Percentiles rank a stretch among this genome's conserved stretches.
phyloP scores from a whole-genome alignment of 768 basidiomycete genomes.

The Phaeotremella fagi region DNA sequence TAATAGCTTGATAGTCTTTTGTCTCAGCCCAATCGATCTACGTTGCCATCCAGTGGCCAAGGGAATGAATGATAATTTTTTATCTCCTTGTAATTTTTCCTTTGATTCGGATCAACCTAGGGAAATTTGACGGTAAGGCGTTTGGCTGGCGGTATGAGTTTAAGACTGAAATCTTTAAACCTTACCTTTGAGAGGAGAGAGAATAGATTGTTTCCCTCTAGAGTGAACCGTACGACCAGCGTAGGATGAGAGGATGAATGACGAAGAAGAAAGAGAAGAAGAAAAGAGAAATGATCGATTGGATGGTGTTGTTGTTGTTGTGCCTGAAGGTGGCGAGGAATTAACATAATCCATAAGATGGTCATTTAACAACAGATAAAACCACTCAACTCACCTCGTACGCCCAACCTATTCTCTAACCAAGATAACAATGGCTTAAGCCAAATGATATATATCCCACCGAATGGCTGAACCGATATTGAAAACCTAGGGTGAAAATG shows the following conservation, averaged over 20 bases:
- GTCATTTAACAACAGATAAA: too few relatives aligned
- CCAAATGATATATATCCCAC: background rate
- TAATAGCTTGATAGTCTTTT: too few relatives aligned
- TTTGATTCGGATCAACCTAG: background rate
- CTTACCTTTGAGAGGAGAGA: too few relatives aligned
- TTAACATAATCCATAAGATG: background rate
- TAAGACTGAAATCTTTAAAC: too few relatives aligned
- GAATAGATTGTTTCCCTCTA: background rate
- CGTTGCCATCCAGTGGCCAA: background rate
- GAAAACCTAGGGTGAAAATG: background rate
- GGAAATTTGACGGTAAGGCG: too few relatives aligned
- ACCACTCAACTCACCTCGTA: too few relatives aligned
- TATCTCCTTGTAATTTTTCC: too few relatives aligned
- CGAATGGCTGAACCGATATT: background rate
- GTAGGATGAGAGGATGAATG: background rate
- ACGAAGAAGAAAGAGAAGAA: background rate
- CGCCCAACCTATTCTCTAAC: too few relatives aligned
- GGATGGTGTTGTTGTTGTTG: background rate
- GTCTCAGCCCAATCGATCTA: background rate
- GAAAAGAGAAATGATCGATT: background rate
- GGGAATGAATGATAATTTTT: background rate
- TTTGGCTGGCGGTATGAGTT: background rate
- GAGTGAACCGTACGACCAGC: background rate
- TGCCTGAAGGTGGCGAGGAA: slow-evolving; percentile 1
- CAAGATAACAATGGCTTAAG: background rate